Conservation (phyloP, 176 grass and related monocot genomes). For the Juncus inflexus region DNA sequence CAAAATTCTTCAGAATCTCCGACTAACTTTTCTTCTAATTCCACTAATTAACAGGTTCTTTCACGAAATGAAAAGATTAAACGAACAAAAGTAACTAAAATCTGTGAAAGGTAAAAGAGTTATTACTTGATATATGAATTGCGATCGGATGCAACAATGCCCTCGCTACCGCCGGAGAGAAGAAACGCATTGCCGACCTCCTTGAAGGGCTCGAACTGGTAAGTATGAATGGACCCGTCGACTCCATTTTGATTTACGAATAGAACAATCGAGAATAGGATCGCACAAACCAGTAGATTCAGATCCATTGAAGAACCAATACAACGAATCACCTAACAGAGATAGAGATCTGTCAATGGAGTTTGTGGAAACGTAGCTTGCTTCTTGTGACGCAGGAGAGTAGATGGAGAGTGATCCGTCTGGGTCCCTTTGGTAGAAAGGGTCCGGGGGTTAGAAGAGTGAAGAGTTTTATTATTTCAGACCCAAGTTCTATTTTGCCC, state of each 20-base stretch:
- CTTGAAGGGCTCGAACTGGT: constrained; percentile 77
- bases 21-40: constrained; percentile 5
- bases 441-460: neutral
- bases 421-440: neutral
- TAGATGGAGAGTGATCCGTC: constrained; percentile 26
- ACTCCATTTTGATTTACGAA: constrained; percentile 21
- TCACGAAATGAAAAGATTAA: no score
- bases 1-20: neutral
- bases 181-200: constrained; percentile 98
- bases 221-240: constrained; percentile 88
- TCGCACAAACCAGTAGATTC: constrained; percentile 22
- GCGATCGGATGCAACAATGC: constrained; percentile 50
- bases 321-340: constrained; percentile 30
- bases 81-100: no score
- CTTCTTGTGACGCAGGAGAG: constrained; percentile 1
- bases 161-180: constrained; percentile 96
- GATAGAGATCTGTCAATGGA: constrained; percentile 12
- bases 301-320: constrained; percentile 61
- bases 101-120: neutral
- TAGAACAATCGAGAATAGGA: constrained; percentile 18
- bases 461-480: neutral
- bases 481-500: neutral
- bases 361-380: constrained; percentile 35
- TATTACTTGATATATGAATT: constrained; percentile 44
- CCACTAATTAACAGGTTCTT: neutral